Evolutionary conservation across 1,139 yeast species (phyloP), one percentile per base, ranked within the genome.

Genomic region (Wickerhamomyces sp.): DNA sequence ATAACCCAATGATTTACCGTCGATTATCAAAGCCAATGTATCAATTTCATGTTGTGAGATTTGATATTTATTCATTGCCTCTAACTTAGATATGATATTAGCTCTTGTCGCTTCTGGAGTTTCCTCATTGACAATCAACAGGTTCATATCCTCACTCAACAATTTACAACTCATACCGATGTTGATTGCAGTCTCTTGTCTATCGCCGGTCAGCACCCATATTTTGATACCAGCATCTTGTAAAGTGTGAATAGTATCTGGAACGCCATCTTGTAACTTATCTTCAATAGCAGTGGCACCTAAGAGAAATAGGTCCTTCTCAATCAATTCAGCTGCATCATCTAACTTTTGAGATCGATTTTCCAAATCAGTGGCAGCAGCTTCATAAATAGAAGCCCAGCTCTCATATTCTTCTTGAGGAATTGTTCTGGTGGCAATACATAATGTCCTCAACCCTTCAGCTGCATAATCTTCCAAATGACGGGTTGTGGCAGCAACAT

Each of bases 241-340:
- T 48, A 94, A 73, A 5, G 95, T 87, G 53, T 88, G 93, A 49
- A 94, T 94, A 1, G 99, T 90, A 56, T 94, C 99, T 2, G 99
- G 98, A 13, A 94, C 99, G 35, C 97, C 99, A 49, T 93, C 99
- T 68, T 94, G 99, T 45, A 94, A 73, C 61, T 93, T 91, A 64
- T 94, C 99, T 64, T 94, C 99, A 63, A 94, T 93, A 2, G 99
- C 99, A 38, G 99, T 94, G 2, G 98, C 99, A 32, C 99, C 99
- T 26, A 93, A 70, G 44, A 94, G 71, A 52, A 83, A 83, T 58
- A 94, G 69, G 50, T 85, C 85, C 37, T 72, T 75, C 64, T 94
- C 99, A 54, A 94, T 90, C 46, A 81, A 58, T 58, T 93, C 96
- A 1, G 93, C 91, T 26, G 81, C 87, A n/a, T 73, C 84, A 60